phyloP scores from a whole-genome alignment of 345 rosid genomes.

The Eucalyptus guilfoylei region DNA sequence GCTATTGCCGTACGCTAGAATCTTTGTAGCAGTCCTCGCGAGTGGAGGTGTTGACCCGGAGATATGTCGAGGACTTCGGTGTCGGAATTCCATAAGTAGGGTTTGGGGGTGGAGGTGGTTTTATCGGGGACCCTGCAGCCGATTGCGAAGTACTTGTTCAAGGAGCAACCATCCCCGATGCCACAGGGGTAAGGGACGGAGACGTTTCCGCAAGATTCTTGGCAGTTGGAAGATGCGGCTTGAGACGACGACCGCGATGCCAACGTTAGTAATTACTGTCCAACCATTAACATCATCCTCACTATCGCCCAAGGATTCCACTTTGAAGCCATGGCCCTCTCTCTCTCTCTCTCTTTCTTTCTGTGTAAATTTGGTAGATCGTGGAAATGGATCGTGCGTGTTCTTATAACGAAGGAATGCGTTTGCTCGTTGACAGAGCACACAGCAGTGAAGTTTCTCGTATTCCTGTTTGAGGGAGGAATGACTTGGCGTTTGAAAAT shows the following conservation, averaged over 20 bases:
- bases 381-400: not conserved
- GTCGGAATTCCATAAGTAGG: no score
- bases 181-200: no score
- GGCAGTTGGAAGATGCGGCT: not conserved
- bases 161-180: no score
- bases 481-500: not conserved
- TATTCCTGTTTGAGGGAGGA: not conserved
- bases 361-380: not conserved
- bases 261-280: no score
- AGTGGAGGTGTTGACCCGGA: fast-evolving
- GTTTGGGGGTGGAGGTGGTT: not conserved
- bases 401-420: not conserved
- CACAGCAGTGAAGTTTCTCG: not conserved
- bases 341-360: no score
- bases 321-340: no score
- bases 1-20: not conserved
- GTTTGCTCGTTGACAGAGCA: not conserved
- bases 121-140: not conserved
- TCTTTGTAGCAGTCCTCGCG: not conserved
- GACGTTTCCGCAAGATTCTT: not conserved
- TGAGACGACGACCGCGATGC: not conserved
- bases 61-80: no score
- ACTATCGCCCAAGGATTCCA: no score
- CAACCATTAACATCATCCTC: no score
- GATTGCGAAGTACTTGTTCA: not conserved